A percentile compares a stretch with the other conserved stretches of the same genome.
Evolutionary conservation across 179 eudicot species (phyloP).

Genomic region (Nepenthes alata): DNA sequence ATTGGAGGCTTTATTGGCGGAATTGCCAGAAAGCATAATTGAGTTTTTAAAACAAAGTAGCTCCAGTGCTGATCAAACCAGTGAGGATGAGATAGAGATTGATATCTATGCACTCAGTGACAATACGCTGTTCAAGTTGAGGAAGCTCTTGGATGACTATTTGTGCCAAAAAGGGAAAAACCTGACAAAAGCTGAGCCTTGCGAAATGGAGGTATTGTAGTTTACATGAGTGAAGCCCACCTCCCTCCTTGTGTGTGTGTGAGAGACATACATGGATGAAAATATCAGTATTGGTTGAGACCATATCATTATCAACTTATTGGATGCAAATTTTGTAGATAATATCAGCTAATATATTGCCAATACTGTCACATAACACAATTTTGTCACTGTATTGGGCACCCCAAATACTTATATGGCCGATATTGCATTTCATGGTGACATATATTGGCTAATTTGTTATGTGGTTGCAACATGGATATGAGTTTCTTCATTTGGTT

Average conservation of each 20-base stretch:
- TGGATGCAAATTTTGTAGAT: neutral
- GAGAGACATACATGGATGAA: too few species aligned
- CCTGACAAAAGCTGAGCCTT: neutral
- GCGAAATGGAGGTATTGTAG: constrained; percentile 7
- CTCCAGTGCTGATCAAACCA: constrained; percentile 7
- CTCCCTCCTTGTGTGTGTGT: neutral
- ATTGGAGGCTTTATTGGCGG: constrained; percentile 2
- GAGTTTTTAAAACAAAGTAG: constrained; percentile 5
- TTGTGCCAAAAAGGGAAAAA: constrained; percentile 7
- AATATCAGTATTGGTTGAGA: too few species aligned
- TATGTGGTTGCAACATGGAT: neutral
- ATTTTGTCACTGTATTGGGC: too few species aligned
- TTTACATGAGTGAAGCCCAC: neutral
- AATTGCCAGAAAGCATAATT: constrained; percentile 7
- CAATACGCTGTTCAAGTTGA: constrained; percentile 6
- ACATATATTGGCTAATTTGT: too few species aligned
- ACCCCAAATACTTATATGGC: too few species aligned
- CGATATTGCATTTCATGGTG: too few species aligned
- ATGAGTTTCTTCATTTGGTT: neutral
- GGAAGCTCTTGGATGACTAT: constrained; percentile 11
- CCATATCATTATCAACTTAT: neutral
- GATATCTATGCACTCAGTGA: constrained; percentile 8
- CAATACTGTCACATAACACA: too few species aligned
- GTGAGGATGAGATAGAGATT: constrained; percentile 13
- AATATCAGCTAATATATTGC: too few species aligned